These are phyloP conservation scores for Biscogniauxia marginata DNA, from an alignment of 2,329 filamentous ascomycete genomes.

Conservation along the genomic window DNA sequence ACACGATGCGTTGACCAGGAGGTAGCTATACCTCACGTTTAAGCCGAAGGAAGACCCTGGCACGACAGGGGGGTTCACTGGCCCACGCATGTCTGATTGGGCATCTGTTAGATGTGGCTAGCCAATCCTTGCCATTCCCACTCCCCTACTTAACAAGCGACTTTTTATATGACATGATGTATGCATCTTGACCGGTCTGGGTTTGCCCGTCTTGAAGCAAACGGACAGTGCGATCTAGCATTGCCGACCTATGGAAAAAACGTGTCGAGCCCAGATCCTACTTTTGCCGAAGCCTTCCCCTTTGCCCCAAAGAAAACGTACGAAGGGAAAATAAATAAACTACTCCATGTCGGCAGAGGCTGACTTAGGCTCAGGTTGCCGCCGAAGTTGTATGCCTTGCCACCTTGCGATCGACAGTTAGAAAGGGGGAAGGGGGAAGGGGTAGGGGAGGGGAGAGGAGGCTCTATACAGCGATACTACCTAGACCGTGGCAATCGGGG, in stretches of 20 bases:
- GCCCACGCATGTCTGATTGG: slow-evolving; percentile 20
- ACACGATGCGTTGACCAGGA: slow-evolving; percentile 1
- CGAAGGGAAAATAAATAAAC: background rate
- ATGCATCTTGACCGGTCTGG: slow-evolving; percentile 21
- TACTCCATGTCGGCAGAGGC: too few relatives aligned
- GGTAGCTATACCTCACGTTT: slow-evolving; percentile 4
- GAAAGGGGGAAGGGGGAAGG: background rate
- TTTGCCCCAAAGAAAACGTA: background rate
- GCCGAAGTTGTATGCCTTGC: too few relatives aligned
- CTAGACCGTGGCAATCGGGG: background rate
- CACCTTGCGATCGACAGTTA: background rate
- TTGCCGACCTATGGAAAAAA: slow-evolving; percentile 2
- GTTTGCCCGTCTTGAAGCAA: slow-evolving; percentile 8
- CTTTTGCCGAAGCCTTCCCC: background rate
- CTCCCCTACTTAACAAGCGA: slow-evolving; percentile 9
- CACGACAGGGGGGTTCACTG: slow-evolving; percentile 16
- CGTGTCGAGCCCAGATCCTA: slow-evolving; percentile 3
- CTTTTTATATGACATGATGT: slow-evolving; percentile 18
- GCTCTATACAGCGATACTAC: background rate
- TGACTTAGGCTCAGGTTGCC: too few relatives aligned
- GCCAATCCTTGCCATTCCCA: slow-evolving; percentile 15
- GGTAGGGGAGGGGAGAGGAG: background rate
- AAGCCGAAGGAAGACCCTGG: slow-evolving; percentile 12
- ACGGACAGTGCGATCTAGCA: slow-evolving; percentile 19
- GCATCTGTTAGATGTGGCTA: slow-evolving; percentile 7